phyloP scores from a whole-genome alignment of 129 eudicot genomes.

The Lactuca sativa region DNA sequence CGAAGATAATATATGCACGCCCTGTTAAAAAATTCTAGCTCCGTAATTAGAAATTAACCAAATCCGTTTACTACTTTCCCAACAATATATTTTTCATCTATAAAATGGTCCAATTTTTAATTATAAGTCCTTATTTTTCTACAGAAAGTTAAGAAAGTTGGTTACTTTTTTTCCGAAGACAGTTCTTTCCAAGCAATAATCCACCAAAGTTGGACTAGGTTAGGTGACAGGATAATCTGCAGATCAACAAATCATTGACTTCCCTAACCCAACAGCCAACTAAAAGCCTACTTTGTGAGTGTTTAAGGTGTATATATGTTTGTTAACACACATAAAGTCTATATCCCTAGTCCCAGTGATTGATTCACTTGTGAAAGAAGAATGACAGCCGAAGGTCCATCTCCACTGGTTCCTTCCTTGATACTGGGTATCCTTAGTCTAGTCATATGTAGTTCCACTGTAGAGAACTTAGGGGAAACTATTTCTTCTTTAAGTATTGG shows the following conservation, averaged over 20 bases:
- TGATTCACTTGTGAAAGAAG: background rate
- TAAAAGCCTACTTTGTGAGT: background rate
- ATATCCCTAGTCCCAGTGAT: background rate
- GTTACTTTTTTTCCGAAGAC: background rate
- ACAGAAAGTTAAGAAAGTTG: background rate
- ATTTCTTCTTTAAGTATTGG: slow-evolving; percentile 23
- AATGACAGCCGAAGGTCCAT: slow-evolving; percentile 44
- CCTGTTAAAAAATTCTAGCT: too few species aligned
- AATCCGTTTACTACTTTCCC: too few species aligned
- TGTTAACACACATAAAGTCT: background rate
- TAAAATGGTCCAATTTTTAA: background rate
- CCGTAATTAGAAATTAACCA: too few species aligned
- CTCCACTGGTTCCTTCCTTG: slow-evolving; percentile 52
- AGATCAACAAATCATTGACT: slow-evolving; percentile 38
- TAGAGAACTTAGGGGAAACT: slow-evolving; percentile 30
- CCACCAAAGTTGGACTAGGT: slow-evolving; percentile 9
- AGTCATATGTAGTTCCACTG: slow-evolving; percentile 36
- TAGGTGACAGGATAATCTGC: slow-evolving; percentile 12
- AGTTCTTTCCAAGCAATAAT: background rate
- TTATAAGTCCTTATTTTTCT: background rate
- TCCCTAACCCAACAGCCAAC: background rate
- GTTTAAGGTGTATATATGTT: background rate
- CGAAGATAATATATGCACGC: too few species aligned
- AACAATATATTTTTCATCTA: background rate
- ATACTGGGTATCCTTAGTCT: slow-evolving; percentile 48